These are phyloP conservation scores for Colletotrichum ledebouriae DNA, from an alignment of 2,329 filamentous ascomycete species.

Conservation along the genomic window DNA sequence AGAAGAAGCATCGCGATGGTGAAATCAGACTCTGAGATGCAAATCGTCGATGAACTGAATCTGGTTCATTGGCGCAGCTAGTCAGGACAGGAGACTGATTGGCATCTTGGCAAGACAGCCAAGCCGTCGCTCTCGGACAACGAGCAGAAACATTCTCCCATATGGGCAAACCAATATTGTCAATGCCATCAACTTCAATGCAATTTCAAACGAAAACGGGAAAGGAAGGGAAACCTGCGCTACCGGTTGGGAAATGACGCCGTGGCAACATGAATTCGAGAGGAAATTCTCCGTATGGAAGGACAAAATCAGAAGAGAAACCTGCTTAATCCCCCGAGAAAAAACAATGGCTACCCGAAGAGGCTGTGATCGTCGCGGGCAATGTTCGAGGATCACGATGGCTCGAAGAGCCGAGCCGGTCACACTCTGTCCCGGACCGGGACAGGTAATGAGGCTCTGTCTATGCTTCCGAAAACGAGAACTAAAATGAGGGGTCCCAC, in stretches of 20 bases:
- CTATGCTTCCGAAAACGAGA: background rate
- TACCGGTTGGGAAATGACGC: background rate
- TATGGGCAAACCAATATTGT: background rate
- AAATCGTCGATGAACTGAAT: background rate
- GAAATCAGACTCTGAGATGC: background rate
- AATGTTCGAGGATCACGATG: too few species aligned
- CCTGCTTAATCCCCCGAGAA: background rate
- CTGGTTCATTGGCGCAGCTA: background rate
- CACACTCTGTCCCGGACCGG: background rate
- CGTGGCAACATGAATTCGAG: background rate
- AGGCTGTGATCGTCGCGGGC: background rate
- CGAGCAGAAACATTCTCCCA: background rate
- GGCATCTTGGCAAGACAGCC: constrained; percentile 11
- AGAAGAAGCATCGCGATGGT: background rate
- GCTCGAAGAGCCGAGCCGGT: background rate
- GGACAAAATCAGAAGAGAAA: background rate
- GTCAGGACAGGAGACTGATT: background rate
- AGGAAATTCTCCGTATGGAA: background rate
- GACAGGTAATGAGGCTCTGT: background rate
- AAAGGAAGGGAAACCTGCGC: background rate
- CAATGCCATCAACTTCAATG: background rate
- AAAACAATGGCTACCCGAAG: background rate
- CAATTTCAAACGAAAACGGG: background rate
- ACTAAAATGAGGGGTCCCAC: too few species aligned
- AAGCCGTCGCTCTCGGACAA: background rate